Evolutionary conservation across 306 rosid species (phyloP), one percentile per base, ranked within the genome.

Genomic region (Sphenostylis stenocarpa): DNA sequence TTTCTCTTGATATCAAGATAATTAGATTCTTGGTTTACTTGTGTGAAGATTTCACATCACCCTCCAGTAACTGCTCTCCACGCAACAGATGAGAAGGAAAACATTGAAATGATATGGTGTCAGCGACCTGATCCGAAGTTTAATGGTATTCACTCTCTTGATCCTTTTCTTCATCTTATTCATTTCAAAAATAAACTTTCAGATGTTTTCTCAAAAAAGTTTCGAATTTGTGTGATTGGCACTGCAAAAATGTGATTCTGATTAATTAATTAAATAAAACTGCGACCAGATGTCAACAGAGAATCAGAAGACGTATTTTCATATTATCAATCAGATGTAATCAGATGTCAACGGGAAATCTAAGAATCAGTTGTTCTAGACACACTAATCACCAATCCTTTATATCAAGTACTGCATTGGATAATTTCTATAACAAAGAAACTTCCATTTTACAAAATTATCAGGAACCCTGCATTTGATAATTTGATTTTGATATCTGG

Each of bases 41-140:
- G 4, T 31, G 3, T 78, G 64, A 88, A 95, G 99, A 80, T 92
- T 75, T 95, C 97, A 19, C 97, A 96, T 77, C 98, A 92, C 78
- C 99, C 99, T 28, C 97, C 99, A 11, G 98, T 96, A 38, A 55
- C 88, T 33, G 97, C 98, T 16, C 91, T 96, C 3, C 96, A 87
- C 56, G 98, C 98, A 73, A 96, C 96, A 3, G 90, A 92, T 86
- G 91, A 89, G 63, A 85, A 79, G 79, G 87, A 86, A 83, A 87
- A 86, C 67, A 68, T 92, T 43, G 97, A 91, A 76, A 71, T 92
- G 77, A 53, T 87, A 61, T 92, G 96, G 96, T 92, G 94, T 84
- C 98, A 90, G 33, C 81, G 76, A 67, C 88, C 89, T 45, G 28
- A 38, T 11, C 90, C 98, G 36, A 87, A 86, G 77, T 91, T 92